Conservation (phyloP, 352 stramenopile genomes). For the Blastocystis sp. region DNA sequence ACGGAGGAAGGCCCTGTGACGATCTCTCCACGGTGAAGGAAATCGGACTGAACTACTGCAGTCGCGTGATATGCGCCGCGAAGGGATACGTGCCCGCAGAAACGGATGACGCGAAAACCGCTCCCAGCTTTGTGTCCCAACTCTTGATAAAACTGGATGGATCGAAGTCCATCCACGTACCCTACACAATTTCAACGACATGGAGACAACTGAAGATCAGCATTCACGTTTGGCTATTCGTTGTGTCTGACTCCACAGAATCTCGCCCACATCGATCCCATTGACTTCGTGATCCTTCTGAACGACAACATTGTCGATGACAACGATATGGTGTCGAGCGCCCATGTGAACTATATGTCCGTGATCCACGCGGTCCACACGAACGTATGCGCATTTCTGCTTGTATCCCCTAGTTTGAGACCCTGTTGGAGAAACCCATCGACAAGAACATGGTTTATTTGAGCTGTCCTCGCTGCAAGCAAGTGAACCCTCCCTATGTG, state of each 20-base stretch:
- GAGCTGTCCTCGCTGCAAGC: slow-evolving; percentile 11
- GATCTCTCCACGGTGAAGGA: slow-evolving; percentile 59
- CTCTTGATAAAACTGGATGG: slow-evolving; percentile 55
- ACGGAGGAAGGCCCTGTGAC: slow-evolving; percentile 38
- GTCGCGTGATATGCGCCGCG: slow-evolving; percentile 59
- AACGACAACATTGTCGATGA: slow-evolving; percentile 57
- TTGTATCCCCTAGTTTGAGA: slow-evolving; percentile 4
- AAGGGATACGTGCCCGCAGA: slow-evolving; percentile 16
- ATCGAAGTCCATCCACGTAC: slow-evolving; percentile 35
- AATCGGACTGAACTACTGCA: slow-evolving; percentile 67
- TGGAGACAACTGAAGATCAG: slow-evolving; percentile 68
- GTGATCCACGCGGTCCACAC: slow-evolving; percentile 56
- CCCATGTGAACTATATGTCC: slow-evolving; percentile 69
- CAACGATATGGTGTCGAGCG: slow-evolving; percentile 46
- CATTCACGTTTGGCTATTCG: slow-evolving; percentile 1
- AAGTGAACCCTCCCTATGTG: background rate
- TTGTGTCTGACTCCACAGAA: background rate
- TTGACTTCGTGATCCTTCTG: slow-evolving; percentile 46
- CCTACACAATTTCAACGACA: slow-evolving; percentile 36
- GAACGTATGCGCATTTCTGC: slow-evolving; percentile 3
- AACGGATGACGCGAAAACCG: background rate
- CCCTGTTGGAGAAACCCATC: background rate
- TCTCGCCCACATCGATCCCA: slow-evolving; percentile 38
- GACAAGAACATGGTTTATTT: slow-evolving; percentile 29
- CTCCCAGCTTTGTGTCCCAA: slow-evolving; percentile 11